Base-by-base conservation (phyloP, 768 basidiomycete species). In the Amylocystis lapponica region DNA sequence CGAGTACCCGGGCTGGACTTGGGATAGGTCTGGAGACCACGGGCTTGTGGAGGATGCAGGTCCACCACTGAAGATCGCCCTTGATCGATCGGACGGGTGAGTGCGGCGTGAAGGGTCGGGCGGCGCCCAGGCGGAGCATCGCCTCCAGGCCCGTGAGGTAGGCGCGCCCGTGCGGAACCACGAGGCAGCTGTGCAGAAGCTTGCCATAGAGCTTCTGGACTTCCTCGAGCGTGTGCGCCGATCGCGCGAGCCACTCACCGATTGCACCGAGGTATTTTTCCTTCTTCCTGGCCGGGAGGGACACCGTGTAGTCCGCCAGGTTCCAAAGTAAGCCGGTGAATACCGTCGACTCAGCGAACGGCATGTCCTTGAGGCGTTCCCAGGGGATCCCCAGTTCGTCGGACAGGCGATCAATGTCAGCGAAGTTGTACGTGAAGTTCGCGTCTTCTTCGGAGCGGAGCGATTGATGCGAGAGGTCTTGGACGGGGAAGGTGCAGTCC, bases 11-110 rank as follows among this genome's bases (percentile, higher is more conserved):
- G 1, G 14, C 3, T 1, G 60, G 60, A 5, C 42, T 42, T 1
- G 66, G 65, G 39, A 74, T 64, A 8, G 12, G 41, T 66, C 67
- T 51, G 22, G 10, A 52, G 22, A 5, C 29, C 19, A 0, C 23
- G 16, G n/a, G 49, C 51, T 0, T 6, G 34, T 47, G 25, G 7
- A 48, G 47, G 5, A 17, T 17, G 9, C n/a, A 2, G 5, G 6
- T 3, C 56, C 58, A 59, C 58, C 58, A 59, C 0, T 14, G 14
- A 13, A 57, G 47, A 34, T 56, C 55, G 5, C 21, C 22, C 25
- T 29, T 3, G 54, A 54, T 1, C 56, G 38, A 16, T 26, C 44
- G 19, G 50, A 59, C 5, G 57, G 67, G 23, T 52, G 55, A 25
- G 43, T 65, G 65, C n/a, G 43, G 43, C 23, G 44, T 36, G 45